Percentiles rank a stretch among this genome's conserved stretches.
Evolutionary conservation across 2,329 filamentous ascomycete species (phyloP).

Genomic region (Aspergillus pseudoviridinutans): DNA sequence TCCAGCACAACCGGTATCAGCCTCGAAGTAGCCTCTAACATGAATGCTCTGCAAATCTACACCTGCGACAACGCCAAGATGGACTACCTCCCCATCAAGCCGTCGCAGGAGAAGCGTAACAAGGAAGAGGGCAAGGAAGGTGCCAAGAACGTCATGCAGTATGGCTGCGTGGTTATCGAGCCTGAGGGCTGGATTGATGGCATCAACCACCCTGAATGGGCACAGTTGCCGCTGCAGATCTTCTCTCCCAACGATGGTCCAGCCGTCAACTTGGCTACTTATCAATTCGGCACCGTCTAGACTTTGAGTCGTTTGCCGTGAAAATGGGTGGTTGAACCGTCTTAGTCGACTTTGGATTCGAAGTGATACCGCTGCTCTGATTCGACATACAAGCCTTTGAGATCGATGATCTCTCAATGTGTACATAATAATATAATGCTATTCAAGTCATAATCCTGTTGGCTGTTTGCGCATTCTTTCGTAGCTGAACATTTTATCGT

Average conservation of each 20-base stretch:
- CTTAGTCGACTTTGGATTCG: neutral
- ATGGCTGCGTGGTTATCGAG: constrained; percentile 86
- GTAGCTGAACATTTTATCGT: neutral
- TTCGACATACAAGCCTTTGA: neutral
- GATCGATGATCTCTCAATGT: neutral
- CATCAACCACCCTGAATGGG: constrained; percentile 90
- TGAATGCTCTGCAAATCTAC: constrained; percentile 86
- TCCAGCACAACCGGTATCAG: constrained; percentile 74
- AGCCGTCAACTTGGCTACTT: constrained; percentile 42
- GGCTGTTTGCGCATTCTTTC: neutral
- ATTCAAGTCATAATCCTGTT: neutral
- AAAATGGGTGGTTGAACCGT: neutral
- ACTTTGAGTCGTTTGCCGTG: neutral
- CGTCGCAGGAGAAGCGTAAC: constrained; percentile 47
- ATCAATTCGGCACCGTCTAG: constrained; percentile 41
- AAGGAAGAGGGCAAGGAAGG: constrained; percentile 52
- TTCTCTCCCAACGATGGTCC: constrained; percentile 39
- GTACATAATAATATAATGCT: neutral
- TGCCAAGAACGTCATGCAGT: constrained; percentile 52
- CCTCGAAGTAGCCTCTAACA: constrained; percentile 76
- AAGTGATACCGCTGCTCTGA: neutral
- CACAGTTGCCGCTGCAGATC: constrained; percentile 49
- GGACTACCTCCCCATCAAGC: constrained; percentile 50
- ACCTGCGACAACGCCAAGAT: constrained; percentile 69
- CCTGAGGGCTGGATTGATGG: constrained; percentile 91